Conservation (phyloP, 192 early-diverging fungal genomes). For the Backusella macrospora region DNA sequence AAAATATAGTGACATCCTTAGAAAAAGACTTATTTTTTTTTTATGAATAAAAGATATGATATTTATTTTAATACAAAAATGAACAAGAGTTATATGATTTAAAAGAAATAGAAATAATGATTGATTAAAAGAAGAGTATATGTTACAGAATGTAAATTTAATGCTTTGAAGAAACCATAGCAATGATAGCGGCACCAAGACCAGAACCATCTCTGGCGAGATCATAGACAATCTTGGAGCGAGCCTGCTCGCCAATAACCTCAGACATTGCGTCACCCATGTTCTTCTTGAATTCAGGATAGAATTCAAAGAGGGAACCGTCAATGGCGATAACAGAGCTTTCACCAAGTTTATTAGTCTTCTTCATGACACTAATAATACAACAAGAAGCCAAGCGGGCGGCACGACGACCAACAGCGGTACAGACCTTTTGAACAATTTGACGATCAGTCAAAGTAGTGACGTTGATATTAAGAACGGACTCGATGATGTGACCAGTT, state of each 20-base stretch:
- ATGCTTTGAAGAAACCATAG: conserved; percentile 36
- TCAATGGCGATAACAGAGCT: conserved; percentile 53
- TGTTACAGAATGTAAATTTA: conserved; percentile 3
- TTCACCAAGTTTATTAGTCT: conserved; percentile 46
- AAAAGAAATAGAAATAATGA: background rate
- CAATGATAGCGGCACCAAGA: conserved; percentile 67
- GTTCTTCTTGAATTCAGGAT: conserved; percentile 74
- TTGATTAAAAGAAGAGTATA: background rate
- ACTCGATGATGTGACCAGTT: conserved; percentile 71
- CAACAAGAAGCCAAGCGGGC: conserved; percentile 77
- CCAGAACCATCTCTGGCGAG: conserved; percentile 87
- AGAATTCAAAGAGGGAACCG: conserved; percentile 76
- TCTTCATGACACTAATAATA: conserved; percentile 68
- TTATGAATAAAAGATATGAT: conserved; percentile 6
- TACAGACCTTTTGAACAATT: conserved; percentile 77
- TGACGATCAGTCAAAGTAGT: conserved; percentile 83
- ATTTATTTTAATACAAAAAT: conserved; percentile 12
- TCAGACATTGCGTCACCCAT: conserved; percentile 77
- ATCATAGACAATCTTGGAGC: conserved; percentile 67
- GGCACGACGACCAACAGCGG: conserved; percentile 79
- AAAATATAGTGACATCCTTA: too few species aligned
- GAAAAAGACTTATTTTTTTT: background rate
- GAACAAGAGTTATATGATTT: background rate
- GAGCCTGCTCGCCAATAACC: conserved; percentile 64
- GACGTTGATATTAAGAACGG: conserved; percentile 59